Percentiles rank a stretch among this genome's conserved stretches.
Evolutionary conservation across 1,284 basidiomycete species (phyloP).

Genomic region (Moniliella sp.): DNA sequence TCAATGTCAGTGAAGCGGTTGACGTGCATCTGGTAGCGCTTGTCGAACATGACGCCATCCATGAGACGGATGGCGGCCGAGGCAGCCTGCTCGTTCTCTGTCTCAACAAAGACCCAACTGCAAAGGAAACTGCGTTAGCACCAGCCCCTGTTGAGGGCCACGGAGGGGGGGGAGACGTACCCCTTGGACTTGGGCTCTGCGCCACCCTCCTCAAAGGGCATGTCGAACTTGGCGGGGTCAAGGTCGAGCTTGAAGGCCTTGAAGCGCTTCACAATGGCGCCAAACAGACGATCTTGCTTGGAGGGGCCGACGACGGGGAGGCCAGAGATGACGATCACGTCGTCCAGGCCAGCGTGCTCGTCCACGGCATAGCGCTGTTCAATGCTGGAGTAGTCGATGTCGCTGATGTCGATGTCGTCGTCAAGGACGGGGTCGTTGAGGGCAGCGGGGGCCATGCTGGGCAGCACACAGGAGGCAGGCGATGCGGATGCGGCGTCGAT

Average conservation of each 20-base stretch:
- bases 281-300: constrained; percentile 33
- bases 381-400: constrained; percentile 79
- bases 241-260: constrained; percentile 32
- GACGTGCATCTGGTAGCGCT: constrained; percentile 69
- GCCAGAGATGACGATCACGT: constrained; percentile 36
- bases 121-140: not conserved
- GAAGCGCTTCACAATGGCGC: constrained; percentile 35
- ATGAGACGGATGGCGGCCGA: constrained; percentile 55
- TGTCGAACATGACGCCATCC: constrained; percentile 70
- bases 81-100: constrained; percentile 60
- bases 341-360: constrained; percentile 34
- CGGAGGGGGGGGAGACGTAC: no score
- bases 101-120: constrained; percentile 75
- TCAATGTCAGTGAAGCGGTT: constrained; percentile 87
- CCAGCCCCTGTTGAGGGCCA: no score
- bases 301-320: constrained; percentile 34
- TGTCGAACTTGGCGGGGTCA: constrained; percentile 29
- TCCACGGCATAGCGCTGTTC: constrained; percentile 49
- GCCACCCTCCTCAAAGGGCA: constrained; percentile 32
- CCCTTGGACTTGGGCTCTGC: constrained; percentile 28
- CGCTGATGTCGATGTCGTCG: constrained; percentile 40
- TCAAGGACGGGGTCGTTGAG: not conserved
- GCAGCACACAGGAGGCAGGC: no score
- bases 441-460: no score
- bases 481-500: no score